These are phyloP conservation scores for Silene latifolia DNA, from an alignment of 148 eudicot species.

Conservation along the genomic window DNA sequence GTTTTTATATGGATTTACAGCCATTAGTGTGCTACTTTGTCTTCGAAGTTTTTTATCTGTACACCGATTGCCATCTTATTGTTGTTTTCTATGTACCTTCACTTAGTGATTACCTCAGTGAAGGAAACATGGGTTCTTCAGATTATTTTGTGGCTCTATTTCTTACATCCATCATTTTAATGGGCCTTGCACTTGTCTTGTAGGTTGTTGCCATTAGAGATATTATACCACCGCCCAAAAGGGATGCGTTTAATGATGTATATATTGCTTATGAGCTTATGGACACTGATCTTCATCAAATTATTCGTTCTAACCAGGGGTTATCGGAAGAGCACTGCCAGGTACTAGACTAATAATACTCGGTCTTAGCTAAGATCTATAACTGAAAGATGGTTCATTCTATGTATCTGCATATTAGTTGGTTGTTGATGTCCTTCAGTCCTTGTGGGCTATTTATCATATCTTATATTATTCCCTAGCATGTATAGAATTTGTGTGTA, in stretches of 20 bases:
- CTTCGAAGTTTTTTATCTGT: neutral
- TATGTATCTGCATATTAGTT: neutral
- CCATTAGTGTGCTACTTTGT: neutral
- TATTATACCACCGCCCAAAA: conserved; percentile 85
- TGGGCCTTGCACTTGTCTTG: conserved; percentile 22
- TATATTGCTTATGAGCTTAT: conserved; percentile 94
- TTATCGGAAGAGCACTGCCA: conserved; percentile 94
- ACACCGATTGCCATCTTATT: neutral
- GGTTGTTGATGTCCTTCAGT: neutral
- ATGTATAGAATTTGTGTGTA: neutral
- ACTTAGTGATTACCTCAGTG: neutral
- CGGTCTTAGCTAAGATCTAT: neutral
- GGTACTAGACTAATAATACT: conserved; percentile 34
- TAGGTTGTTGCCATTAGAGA: conserved; percentile 95
- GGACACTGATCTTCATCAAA: conserved; percentile 98
- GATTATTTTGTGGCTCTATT: neutral
- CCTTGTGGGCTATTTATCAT: neutral
- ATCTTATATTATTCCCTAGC: neutral
- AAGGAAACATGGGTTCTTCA: neutral
- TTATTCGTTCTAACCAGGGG: conserved; percentile 86
- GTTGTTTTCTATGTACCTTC: neutral
- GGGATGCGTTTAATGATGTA: conserved; percentile 79
- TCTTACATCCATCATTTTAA: neutral
- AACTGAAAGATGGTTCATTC: neutral
- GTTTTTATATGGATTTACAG: neutral